Base-by-base conservation (phyloP, 139 green algal genomes). In the Asterochloris erici region DNA sequence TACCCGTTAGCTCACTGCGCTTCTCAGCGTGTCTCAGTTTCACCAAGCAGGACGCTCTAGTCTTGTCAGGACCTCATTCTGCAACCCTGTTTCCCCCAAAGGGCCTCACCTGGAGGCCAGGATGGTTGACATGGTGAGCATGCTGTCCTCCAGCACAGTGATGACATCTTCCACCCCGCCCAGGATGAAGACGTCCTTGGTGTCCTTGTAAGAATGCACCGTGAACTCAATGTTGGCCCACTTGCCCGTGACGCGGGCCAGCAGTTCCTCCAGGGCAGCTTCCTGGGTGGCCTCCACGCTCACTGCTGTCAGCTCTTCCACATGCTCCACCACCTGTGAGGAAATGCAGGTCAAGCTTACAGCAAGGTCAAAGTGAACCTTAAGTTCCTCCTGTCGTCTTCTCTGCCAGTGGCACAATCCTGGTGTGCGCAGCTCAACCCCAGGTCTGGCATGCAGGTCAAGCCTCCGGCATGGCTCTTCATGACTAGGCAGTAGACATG, bases 81-180 rank as follows among this genome's bases (percentile, higher is more conserved):
- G 6, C 38, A 54, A 2, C 38, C 38, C 38, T 54, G 38, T 54
- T n/a, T 54, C 38, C 38, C 38, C 13, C 15, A 79, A 69, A n/a
- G 78, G 74, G 10, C 63, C 70, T 74, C 54, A 92, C 86, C 90
- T 86, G 1, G 84, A 92, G 61, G 93, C 84, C 17, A 93, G 86
- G 84, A 97, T 96, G 81, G 92, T 95, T 47, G 86, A 90, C 92
- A 97, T 96, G 73, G 93, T 95, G 27, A 97, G 89, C 90, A 96
- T 92, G 83, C 80, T 91, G 87, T 97, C 94, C 84, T 97, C 94
- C 79, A 97, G 84, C 10, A 88, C 90, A 64, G 89, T 86, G 84
- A 91, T 91, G 27, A 97, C 90, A 19, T 97, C 92, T 76, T 96
- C 94, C 19, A 96, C 86, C 23, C 82, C 86, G 9, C 91, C 92